Conservation (phyloP, 192 early-diverging fungal species). For the Backusella circina region DNA sequence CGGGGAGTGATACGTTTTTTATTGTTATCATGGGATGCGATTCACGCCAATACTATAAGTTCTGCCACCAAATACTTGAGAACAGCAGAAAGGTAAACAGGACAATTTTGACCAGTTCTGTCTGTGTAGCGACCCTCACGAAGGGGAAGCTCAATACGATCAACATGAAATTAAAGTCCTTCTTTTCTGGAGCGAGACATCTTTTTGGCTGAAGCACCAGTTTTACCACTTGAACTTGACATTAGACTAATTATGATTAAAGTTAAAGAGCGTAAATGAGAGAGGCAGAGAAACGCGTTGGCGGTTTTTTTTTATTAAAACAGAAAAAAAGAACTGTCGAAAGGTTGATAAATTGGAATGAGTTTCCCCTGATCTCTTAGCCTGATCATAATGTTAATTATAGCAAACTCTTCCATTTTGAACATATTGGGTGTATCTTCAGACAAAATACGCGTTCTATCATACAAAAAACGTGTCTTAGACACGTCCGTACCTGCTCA, state of each 20-base stretch:
- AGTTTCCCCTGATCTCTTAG: no score
- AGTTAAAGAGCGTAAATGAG: neutral
- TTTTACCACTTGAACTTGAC: conserved; percentile 49
- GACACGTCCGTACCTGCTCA: no score
- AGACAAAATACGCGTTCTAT: no score
- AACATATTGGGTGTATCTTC: no score
- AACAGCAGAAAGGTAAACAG: conserved; percentile 82
- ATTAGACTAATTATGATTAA: conserved; percentile 39
- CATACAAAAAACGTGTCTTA: no score
- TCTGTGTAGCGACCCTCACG: conserved; percentile 11
- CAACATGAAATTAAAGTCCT: conserved; percentile 87
- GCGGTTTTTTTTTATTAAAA: no score
- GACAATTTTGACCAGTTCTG: conserved; percentile 76
- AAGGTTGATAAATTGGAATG: no score
- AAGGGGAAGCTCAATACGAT: conserved; percentile 23
- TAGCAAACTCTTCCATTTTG: no score
- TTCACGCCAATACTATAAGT: conserved; percentile 86
- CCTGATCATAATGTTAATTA: no score
- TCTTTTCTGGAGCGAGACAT: conserved; percentile 74
- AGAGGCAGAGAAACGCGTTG: no score
- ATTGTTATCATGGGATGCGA: conserved; percentile 88
- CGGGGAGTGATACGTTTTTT: no score
- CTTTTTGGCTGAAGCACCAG: conserved; percentile 55
- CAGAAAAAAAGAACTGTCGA: neutral
- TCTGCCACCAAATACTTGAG: conserved; percentile 88